Percentiles rank a stretch among this genome's conserved stretches.
phyloP scores from a whole-genome alignment of 2,329 filamentous ascomycete species.

The Hypoxylon sp. region DNA sequence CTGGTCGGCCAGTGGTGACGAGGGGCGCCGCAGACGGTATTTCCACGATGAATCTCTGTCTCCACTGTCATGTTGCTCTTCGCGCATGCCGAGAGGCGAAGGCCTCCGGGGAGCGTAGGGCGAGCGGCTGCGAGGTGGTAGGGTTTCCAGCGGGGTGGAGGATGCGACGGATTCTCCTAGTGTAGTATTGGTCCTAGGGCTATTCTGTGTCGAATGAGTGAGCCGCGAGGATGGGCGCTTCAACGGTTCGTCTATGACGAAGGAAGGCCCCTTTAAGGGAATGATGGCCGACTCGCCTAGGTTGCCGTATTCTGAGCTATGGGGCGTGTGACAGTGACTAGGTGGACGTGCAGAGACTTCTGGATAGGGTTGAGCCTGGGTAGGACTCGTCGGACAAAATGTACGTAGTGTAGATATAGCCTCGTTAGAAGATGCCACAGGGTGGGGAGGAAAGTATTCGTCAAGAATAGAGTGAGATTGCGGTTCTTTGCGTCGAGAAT shows the following conservation, averaged over 20 bases:
- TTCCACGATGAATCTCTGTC: slow-evolving; percentile 4
- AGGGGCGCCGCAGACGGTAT: slow-evolving; percentile 13
- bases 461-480: slow-evolving; percentile 48
- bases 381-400: slow-evolving; percentile 37
- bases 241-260: slow-evolving; percentile 56
- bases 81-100: slow-evolving; percentile 16
- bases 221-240: slow-evolving; percentile 56
- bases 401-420: slow-evolving; percentile 10
- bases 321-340: not conserved
- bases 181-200: slow-evolving; percentile 3
- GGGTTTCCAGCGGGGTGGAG: not conserved
- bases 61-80: not conserved
- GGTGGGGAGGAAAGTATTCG: slow-evolving; percentile 41
- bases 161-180: not conserved
- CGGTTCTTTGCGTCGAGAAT: slow-evolving; percentile 16
- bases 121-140: slow-evolving; percentile 16
- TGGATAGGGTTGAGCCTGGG: slow-evolving; percentile 1
- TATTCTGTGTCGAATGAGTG: slow-evolving; percentile 20
- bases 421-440: not conserved
- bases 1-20: slow-evolving; percentile 40
- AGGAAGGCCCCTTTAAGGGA: slow-evolving; percentile 46
- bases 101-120: slow-evolving; percentile 20
- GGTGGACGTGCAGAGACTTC: not conserved
- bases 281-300: slow-evolving; percentile 19
- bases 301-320: not conserved